Base-by-base conservation (phyloP, 495 filamentous ascomycete species). In the Penicillium cataractarum region DNA sequence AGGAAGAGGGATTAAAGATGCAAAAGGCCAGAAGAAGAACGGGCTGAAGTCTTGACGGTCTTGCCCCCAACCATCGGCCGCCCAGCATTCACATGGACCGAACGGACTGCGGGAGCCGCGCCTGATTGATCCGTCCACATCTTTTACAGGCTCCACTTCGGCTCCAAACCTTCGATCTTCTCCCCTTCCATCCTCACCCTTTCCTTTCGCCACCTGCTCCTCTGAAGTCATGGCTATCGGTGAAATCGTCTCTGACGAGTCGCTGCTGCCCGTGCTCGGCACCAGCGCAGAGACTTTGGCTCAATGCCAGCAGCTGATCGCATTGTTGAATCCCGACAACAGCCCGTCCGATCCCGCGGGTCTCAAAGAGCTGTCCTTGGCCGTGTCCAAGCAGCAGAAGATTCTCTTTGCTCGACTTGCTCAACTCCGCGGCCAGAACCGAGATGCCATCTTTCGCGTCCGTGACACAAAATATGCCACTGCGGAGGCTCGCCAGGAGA, bases 401-500 rank as follows among this genome's bases (percentile, higher is more conserved):
- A 78, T 86, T 2, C 84, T 99, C 24, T 86, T 88, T 71, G 85
- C 92, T 57, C 85, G 93, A 48, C 83, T 97, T 5, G 87, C 90
- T 4, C 89, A 91, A 57, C 83, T 98, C 22, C 92, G 94, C 37
- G 89, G 89, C 7, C 82, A 91, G 44, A 93, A 96, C 72, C 89
- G 95, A 9, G 81, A 89, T 62, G 91, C 92, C 12, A 85, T 92
- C 65, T 83, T 97, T 57, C 82, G 85, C 19, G 90, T 94, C 37
- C 87, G 95, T 59, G 86, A 93, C 58, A 97, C 93, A 35, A 99
- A 98, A 72, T 84, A 88, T 55, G 79, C 84, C 66, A 97, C 96
- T 9, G 89, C 90, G 31, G 92, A 97, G 71, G 90, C 88, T 32
- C 87, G 94, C 26, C 89, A 92, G 71, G 93, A 97, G 75, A 91